Evolutionary conservation across 352 stramenopile genomes (phyloP).

Genomic region (Phytophthora megakarya): DNA sequence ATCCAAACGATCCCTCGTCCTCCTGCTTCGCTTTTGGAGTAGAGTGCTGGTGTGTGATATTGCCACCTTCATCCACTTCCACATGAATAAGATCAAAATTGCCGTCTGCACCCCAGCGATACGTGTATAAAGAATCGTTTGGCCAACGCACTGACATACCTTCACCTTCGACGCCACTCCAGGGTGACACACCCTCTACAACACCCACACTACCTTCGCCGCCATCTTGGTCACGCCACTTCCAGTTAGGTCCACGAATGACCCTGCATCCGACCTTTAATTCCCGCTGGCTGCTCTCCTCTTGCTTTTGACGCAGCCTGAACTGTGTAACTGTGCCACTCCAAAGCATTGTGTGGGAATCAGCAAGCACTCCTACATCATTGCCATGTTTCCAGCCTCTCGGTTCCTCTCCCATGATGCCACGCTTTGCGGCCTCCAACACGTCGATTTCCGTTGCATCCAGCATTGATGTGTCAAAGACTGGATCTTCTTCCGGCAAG

Average conservation of each 20-base stretch:
- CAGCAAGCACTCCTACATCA: slow-evolving; percentile 74
- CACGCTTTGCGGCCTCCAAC: slow-evolving; percentile 68
- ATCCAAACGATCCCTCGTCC: slow-evolving; percentile 77
- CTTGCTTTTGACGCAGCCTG: slow-evolving; percentile 49
- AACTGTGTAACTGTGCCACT: slow-evolving; percentile 80
- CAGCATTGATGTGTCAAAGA: slow-evolving; percentile 69
- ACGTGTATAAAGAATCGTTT: slow-evolving; percentile 89
- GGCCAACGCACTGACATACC: slow-evolving; percentile 90
- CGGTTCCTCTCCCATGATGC: slow-evolving; percentile 68
- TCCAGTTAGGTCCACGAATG: slow-evolving; percentile 90
- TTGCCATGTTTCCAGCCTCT: slow-evolving; percentile 72
- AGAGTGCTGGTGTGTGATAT: slow-evolving; percentile 68
- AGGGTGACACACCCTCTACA: slow-evolving; percentile 86
- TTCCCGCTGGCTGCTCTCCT: slow-evolving; percentile 55
- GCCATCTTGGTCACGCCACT: slow-evolving; percentile 89
- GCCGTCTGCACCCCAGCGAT: slow-evolving; percentile 86
- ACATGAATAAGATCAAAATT: slow-evolving; percentile 89
- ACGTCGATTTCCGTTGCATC: slow-evolving; percentile 49
- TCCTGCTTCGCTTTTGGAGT: slow-evolving; percentile 75
- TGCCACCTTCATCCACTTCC: slow-evolving; percentile 80
- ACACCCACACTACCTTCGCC: slow-evolving; percentile 82
- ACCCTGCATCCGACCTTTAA: slow-evolving; percentile 86
- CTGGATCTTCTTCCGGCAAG: slow-evolving; percentile 67
- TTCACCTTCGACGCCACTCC: slow-evolving; percentile 89
- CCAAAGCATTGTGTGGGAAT: slow-evolving; percentile 73